A percentile compares a stretch with the other conserved stretches of the same genome.
These are phyloP conservation scores for Penicillium sp. DNA, from an alignment of 2,329 filamentous ascomycete genomes.

Conservation along the genomic window DNA sequence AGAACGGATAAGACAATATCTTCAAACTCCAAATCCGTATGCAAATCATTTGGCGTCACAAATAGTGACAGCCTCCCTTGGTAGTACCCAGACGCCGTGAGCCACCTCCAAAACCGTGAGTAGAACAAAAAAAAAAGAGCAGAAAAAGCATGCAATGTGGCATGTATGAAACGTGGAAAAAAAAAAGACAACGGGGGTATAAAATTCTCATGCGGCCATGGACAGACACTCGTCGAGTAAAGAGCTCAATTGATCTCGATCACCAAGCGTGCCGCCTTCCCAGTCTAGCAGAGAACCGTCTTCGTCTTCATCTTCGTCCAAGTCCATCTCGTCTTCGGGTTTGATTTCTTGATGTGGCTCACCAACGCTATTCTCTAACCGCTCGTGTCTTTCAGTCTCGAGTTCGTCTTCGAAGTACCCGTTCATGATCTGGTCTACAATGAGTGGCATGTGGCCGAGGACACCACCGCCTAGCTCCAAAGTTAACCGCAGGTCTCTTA, in stretches of 20 bases:
- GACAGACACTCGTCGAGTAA: conserved; percentile 46
- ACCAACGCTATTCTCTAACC: conserved; percentile 26
- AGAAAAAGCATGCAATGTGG: conserved; percentile 12
- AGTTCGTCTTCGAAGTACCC: conserved; percentile 75
- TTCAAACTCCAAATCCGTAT: conserved; percentile 29
- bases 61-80: conserved; percentile 19
- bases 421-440: conserved; percentile 68
- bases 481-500: conserved; percentile 75
- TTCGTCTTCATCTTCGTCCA: conserved; percentile 38
- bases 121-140: conserved; percentile 9
- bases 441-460: conserved; percentile 73
- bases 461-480: conserved; percentile 74
- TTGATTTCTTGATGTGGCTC: conserved; percentile 24
- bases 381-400: conserved; percentile 50
- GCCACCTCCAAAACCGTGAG: conserved; percentile 25
- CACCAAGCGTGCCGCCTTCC: conserved; percentile 39
- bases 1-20: conserved; percentile 18
- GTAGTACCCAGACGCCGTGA: conserved; percentile 35
- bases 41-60: conserved; percentile 25
- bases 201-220: conserved; percentile 38
- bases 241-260: conserved; percentile 40
- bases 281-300: conserved; percentile 33
- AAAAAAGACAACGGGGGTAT: conserved; percentile 19
- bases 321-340: conserved; percentile 41
- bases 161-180: conserved; percentile 9